Percentiles rank a stretch among this genome's conserved stretches.
Conservation (phyloP, 176 grass and related monocot species). For the Oropetium thomaeum region DNA sequence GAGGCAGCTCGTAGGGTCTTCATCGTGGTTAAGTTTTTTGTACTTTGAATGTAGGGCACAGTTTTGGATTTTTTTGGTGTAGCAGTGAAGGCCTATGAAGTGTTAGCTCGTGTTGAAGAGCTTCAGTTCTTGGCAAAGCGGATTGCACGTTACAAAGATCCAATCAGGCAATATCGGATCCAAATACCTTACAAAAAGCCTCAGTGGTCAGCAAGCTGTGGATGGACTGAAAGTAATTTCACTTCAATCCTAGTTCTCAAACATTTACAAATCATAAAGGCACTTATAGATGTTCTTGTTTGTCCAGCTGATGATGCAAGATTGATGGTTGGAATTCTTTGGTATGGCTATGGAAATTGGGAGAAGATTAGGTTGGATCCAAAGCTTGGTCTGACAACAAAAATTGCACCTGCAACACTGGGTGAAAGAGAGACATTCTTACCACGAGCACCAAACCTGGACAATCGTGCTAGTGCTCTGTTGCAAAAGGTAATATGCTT, state of each 20-base stretch:
- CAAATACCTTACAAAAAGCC: constrained; percentile 89
- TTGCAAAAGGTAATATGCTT: constrained; percentile 60
- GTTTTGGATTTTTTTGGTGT: constrained; percentile 98
- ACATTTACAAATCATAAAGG: not conserved
- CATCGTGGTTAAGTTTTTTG: constrained; percentile 17
- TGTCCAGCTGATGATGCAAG: constrained; percentile 91
- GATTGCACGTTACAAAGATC: constrained; percentile 95
- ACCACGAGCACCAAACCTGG: constrained; percentile 96
- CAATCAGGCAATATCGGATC: constrained; percentile 88
- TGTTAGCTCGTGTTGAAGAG: constrained; percentile 85
- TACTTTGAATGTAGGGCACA: constrained; percentile 62
- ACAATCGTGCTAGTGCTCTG: constrained; percentile 96
- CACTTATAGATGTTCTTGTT: constrained; percentile 27
- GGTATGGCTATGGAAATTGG: constrained; percentile 99
- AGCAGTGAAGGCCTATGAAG: constrained; percentile 83
- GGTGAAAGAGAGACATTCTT: constrained; percentile 95
- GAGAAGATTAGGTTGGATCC: constrained; percentile 93
- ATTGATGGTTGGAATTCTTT: constrained; percentile 93
- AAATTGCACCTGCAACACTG: constrained; percentile 96
- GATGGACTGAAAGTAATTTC: constrained; percentile 88
- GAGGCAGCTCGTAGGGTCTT: not conserved
- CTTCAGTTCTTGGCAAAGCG: constrained; percentile 92
- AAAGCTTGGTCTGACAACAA: constrained; percentile 69
- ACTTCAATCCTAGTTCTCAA: constrained; percentile 28
- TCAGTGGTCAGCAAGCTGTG: constrained; percentile 98